Base-by-base conservation (phyloP, 1,284 basidiomycete genomes). In the Apiotrichum mycotoxinovorans region DNA sequence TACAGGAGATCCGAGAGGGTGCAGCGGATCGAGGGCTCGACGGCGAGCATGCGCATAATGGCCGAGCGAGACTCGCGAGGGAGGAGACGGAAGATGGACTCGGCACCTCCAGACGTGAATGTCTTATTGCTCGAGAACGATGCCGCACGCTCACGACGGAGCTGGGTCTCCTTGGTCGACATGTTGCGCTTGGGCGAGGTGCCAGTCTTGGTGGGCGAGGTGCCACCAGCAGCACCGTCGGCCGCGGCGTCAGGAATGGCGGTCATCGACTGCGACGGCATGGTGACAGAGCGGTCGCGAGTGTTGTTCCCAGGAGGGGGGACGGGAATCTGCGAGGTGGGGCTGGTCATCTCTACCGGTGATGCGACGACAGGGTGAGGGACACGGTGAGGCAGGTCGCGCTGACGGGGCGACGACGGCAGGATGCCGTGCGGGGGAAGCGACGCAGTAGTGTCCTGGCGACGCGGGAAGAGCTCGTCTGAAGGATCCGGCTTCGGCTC, bases 71-170 rank as follows among this genome's bases (percentile, higher is more conserved):
- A 87, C 79, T 98, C 95, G 58, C 95, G 87, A 7, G 95, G 95
- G 22, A 98, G 81, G 8, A 98, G 82, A n/a, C 93, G 85, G 83
- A 98, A 98, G 72, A 98, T 96, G 33, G 90, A 93, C 76, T 98
- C 95, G n/a, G 91, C 87, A 10, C 90, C 89, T 42, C 87, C 89
- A 11, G 79, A 82, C 73, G 87, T 82, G 82, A 86, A 87, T n/a
- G 92, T 91, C 54, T 64, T 54, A 2, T 69, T 69, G 9, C 70
- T 72, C 17, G 72, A 74, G 54, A 76, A 71, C 33, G 68, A 64
- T 4, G 72, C 73, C 1, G 73, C 73, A 38, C 74, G 67, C 59
- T 73, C 72, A 35, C 71, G 65, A 44, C 63, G 64, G 20, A 62
- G 60, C 58, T 76, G 73, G 51, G 64, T 59, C 54, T 75, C 71